Percentiles rank a stretch among this genome's conserved stretches.
phyloP scores from a whole-genome alignment of 2,329 filamentous ascomycete species.

The Trichoderma koningii region DNA sequence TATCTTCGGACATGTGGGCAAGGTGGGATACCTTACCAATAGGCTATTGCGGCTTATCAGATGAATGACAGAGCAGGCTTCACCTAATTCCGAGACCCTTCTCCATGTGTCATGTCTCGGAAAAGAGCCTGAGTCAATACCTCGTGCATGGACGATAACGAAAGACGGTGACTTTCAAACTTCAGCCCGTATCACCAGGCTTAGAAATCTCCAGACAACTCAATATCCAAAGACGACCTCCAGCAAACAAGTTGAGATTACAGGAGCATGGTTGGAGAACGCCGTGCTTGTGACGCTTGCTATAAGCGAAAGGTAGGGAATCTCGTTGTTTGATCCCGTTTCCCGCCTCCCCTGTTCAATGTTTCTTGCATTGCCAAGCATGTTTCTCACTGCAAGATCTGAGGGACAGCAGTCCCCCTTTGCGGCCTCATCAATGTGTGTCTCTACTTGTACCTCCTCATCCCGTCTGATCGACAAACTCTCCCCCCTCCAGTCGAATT shows the following conservation, averaged over 20 bases:
- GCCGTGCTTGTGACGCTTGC: constrained; percentile 51
- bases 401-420: not conserved
- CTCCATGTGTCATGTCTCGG: not conserved
- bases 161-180: too few relatives aligned
- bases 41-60: not conserved
- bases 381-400: not conserved
- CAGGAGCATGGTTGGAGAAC: constrained; percentile 27
- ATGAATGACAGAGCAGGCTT: not conserved
- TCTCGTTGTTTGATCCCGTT: constrained; percentile 3
- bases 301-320: constrained; percentile 49
- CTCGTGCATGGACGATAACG: not conserved
- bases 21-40: not conserved
- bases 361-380: too few relatives aligned
- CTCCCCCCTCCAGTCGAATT: not conserved
- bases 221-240: not conserved
- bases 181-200: too few relatives aligned
- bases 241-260: not conserved
- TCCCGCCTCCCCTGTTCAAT: not conserved
- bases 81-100: constrained; percentile 8
- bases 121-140: not conserved
- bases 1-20: not conserved
- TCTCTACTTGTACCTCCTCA: not conserved
- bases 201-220: too few relatives aligned
- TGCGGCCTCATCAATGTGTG: not conserved
- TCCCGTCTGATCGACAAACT: not conserved